Conservation (phyloP, 108 stramenopile genomes). For the Cyclotella cryptica region DNA sequence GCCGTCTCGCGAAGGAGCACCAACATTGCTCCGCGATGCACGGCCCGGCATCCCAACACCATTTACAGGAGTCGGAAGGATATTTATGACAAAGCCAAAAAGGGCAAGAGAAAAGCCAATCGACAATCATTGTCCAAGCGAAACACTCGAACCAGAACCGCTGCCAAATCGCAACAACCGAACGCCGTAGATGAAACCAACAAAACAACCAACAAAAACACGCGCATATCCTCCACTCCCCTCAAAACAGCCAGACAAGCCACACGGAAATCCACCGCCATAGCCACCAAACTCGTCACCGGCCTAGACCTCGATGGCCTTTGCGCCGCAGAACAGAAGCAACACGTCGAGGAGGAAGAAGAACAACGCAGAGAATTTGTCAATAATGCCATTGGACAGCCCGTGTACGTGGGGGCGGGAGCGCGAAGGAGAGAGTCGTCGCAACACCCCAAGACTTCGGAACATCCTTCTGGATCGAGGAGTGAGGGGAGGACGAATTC, state of each 20-base stretch:
- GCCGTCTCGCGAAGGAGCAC: constrained; percentile 52
- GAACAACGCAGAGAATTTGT: constrained; percentile 14
- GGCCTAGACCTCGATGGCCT: constrained; percentile 31
- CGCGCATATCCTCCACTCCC: background rate
- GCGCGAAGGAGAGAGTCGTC: background rate
- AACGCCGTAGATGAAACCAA: background rate
- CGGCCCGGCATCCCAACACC: constrained; percentile 67
- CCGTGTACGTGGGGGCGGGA: constrained; percentile 27
- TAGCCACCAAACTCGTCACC: constrained; percentile 36
- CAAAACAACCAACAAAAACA: background rate
- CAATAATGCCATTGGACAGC: constrained; percentile 29
- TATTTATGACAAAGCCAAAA: constrained; percentile 16
- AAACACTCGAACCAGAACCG: background rate
- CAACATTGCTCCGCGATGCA: constrained; percentile 75
- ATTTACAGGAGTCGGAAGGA: constrained; percentile 52
- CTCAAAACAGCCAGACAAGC: constrained; percentile 8
- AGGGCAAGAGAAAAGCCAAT: background rate
- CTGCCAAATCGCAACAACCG: background rate
- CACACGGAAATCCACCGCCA: background rate
- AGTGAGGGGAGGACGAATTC: background rate
- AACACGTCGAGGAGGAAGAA: constrained; percentile 11
- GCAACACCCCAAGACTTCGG: background rate
- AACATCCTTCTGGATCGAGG: background rate
- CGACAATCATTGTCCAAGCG: background rate
- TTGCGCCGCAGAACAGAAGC: background rate